Percentiles rank a stretch among this genome's conserved stretches.
These are phyloP conservation scores for Yarrowia bubula DNA, from an alignment of 805 yeast species.

Conservation along the genomic window DNA sequence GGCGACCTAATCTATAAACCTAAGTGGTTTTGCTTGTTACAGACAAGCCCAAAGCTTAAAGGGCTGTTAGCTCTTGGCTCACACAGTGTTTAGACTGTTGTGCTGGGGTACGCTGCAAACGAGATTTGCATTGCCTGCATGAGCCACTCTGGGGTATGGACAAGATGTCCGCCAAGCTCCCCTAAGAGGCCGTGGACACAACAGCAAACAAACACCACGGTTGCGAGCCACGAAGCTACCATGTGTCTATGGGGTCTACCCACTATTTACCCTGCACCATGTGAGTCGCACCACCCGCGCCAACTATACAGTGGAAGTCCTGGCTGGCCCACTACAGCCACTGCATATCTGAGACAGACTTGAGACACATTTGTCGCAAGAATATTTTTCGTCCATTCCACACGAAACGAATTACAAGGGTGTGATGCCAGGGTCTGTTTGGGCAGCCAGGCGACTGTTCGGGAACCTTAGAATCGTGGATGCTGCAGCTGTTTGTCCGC, in stretches of 20 bases:
- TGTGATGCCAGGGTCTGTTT: not conserved
- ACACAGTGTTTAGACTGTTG: not conserved
- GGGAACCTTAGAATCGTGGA: not conserved
- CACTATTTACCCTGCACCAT: constrained; percentile 8
- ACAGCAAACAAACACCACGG: not conserved
- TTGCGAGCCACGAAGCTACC: too few relatives aligned
- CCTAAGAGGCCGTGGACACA: not conserved
- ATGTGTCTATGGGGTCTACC: not conserved
- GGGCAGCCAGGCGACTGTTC: not conserved
- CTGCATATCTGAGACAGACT: constrained; percentile 22
- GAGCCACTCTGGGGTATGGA: constrained; percentile 20
- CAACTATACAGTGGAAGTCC: constrained; percentile 6
- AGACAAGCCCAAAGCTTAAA: constrained; percentile 4
- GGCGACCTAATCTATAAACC: constrained; percentile 5
- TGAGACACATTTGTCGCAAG: constrained; percentile 19
- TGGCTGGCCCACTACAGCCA: constrained; percentile 10
- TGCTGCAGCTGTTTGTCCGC: not conserved
- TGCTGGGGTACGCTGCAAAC: constrained; percentile 16
- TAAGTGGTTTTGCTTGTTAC: constrained; percentile 14
- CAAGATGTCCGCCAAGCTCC: not conserved
- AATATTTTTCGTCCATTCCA: constrained; percentile 10
- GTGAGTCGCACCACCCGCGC: not conserved
- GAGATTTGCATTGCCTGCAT: constrained; percentile 21
- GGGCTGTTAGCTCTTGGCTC: not conserved
- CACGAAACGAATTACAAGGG: not conserved